Percentiles rank a stretch among this genome's conserved stretches.
These are phyloP conservation scores for Maudiozyma barnettii DNA, from an alignment of 805 yeast species.

Conservation along the genomic window DNA sequence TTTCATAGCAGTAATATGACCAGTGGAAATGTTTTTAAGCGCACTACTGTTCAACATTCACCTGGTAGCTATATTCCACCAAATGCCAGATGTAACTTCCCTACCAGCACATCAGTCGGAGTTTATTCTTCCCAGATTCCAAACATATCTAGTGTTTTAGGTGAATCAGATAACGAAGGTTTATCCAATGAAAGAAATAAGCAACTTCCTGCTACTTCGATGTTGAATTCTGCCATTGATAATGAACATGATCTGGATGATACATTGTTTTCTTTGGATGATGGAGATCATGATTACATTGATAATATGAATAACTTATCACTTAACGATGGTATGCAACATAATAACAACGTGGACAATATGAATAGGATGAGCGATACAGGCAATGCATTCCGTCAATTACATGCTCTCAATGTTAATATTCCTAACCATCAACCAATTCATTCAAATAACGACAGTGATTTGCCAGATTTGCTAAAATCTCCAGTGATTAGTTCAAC, in stretches of 20 bases:
- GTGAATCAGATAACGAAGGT: conserved; percentile 22
- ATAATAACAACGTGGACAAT: conserved; percentile 3
- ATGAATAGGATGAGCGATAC: background rate
- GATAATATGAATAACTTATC: conserved; percentile 20
- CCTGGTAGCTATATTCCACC: conserved; percentile 65
- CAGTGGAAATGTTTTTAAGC: conserved; percentile 6
- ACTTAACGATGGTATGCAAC: conserved; percentile 5
- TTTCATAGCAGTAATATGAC: conserved; percentile 2
- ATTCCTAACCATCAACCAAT: background rate
- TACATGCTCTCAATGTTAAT: background rate
- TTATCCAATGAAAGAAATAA: background rate
- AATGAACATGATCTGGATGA: conserved; percentile 25
- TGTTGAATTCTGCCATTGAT: background rate
- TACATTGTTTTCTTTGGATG: conserved; percentile 28
- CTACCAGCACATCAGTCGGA: conserved; percentile 6
- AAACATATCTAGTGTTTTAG: conserved; percentile 19
- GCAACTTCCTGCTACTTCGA: background rate
- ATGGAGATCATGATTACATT: conserved; percentile 25
- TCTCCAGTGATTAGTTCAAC: conserved; percentile 15
- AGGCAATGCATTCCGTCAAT: background rate
- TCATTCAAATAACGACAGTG: conserved; percentile 3
- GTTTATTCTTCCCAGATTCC: conserved; percentile 12
- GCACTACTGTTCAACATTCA: conserved; percentile 14
- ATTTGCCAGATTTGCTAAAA: conserved; percentile 26
- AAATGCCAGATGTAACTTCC: conserved; percentile 37